phyloP scores from a whole-genome alignment of 1,284 basidiomycete genomes.

The Rhodotorula sp. region DNA sequence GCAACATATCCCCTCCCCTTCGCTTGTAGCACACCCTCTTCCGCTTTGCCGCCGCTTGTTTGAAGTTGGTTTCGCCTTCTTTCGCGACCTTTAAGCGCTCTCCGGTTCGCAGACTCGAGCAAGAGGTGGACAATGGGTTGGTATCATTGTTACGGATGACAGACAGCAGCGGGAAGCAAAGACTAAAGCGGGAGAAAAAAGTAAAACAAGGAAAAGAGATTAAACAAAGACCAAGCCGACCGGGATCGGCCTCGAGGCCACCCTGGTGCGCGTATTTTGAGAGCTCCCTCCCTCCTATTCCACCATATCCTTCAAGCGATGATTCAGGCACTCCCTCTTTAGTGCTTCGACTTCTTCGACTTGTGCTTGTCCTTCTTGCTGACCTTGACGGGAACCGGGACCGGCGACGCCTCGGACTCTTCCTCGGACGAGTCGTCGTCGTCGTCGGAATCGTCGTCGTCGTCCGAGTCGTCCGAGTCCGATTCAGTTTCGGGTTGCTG shows the following conservation, averaged over 20 bases:
- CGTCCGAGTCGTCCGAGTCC: conserved; percentile 5
- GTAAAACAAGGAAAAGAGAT: neutral
- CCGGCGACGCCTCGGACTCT: conserved; percentile 13
- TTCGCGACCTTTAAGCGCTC: too few relatives aligned
- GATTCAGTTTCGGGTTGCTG: conserved; percentile 13
- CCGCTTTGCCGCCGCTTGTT: neutral
- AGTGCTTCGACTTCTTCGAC: conserved; percentile 27
- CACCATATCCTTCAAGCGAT: too few relatives aligned
- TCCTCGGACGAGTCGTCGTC: conserved; percentile 9
- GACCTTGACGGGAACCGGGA: conserved; percentile 26
- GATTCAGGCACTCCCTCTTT: neutral
- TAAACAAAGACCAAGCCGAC: neutral
- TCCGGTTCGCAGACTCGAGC: too few relatives aligned
- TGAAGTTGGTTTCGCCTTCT: too few relatives aligned
- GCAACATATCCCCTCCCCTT: neutral
- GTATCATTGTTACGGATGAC: too few relatives aligned
- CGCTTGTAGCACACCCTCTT: neutral
- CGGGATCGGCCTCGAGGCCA: neutral
- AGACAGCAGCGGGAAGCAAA: too few relatives aligned
- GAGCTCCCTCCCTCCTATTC: too few relatives aligned
- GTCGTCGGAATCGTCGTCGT: conserved; percentile 7
- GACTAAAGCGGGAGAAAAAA: neutral
- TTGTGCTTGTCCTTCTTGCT: conserved; percentile 32
- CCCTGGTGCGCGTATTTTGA: neutral
- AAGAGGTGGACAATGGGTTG: too few relatives aligned